Percentiles rank a stretch among this genome's conserved stretches.
phyloP scores from a whole-genome alignment of 164 flowering plant species.

The Vitis rotundifolia region DNA sequence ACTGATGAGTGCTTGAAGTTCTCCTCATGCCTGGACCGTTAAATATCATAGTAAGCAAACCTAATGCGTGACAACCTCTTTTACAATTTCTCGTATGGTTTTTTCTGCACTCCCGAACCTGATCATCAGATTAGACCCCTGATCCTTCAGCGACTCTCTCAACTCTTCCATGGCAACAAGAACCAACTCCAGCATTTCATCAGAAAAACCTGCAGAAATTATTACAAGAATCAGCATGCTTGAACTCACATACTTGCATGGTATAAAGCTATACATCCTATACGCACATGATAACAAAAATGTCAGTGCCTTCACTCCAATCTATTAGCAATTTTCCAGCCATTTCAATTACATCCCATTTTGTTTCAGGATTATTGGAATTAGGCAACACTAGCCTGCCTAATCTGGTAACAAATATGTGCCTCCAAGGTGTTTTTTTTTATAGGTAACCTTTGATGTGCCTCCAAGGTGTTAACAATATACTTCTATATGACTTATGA shows the following conservation, averaged over 20 bases:
- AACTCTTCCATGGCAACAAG: conserved; percentile 65
- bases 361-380: background rate
- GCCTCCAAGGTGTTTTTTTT: background rate
- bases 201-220: conserved; percentile 55
- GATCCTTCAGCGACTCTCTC: conserved; percentile 45
- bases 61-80: conserved; percentile 49
- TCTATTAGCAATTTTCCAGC: background rate
- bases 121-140: conserved; percentile 72
- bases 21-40: conserved; percentile 10
- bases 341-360: background rate
- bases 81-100: conserved; percentile 47
- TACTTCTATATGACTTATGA: no score
- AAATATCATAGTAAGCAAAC: conserved; percentile 19
- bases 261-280: background rate
- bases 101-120: conserved; percentile 68
- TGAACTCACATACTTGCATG: background rate
- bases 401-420: background rate
- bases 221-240: background rate
- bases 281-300: background rate
- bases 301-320: background rate
- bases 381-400: background rate
- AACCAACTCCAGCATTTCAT: conserved; percentile 62
- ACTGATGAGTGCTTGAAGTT: conserved; percentile 11
- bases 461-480: background rate
- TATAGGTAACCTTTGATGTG: no score